Conservation (phyloP, 257 asterid species). For the Craterostigma plantagineum region DNA sequence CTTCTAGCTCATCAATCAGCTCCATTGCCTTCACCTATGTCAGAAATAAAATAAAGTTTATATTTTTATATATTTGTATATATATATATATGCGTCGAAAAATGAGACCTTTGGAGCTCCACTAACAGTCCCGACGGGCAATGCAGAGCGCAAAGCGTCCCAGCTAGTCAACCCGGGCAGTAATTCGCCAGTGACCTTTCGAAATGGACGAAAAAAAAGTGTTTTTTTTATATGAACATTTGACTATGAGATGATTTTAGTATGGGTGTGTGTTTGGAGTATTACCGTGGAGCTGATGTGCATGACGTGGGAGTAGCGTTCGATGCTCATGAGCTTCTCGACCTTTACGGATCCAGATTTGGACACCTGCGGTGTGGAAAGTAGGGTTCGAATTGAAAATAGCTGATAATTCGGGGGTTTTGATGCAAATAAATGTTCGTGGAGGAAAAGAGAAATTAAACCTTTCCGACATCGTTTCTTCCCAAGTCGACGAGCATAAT, state of each 20-base stretch:
- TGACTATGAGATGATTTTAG: background rate
- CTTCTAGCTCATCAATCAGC: constrained; percentile 69
- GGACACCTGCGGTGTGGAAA: constrained; percentile 52
- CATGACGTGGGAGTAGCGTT: constrained; percentile 99
- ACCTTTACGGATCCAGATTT: constrained; percentile 87
- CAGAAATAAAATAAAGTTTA: too few species aligned
- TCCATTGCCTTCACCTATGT: constrained; percentile 95
- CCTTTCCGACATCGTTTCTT: constrained; percentile 98
- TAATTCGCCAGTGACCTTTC: constrained; percentile 83
- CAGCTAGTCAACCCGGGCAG: constrained; percentile 62
- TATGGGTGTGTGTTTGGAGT: background rate
- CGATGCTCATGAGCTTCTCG: constrained; percentile 83
- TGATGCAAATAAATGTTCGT: background rate
- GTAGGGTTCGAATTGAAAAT: background rate
- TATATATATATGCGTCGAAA: too few species aligned
- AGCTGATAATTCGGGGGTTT: background rate
- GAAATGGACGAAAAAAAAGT: constrained; percentile 9
- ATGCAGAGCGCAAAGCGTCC: constrained; percentile 94
- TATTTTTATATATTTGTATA: too few species aligned
- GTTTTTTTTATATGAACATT: background rate
- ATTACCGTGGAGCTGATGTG: constrained; percentile 96
- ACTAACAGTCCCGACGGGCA: constrained; percentile 98
- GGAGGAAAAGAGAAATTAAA: constrained; percentile 11
- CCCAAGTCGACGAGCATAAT: constrained; percentile 99
- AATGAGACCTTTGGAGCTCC: constrained; percentile 94